Evolutionary conservation across 176 grass and related monocot genomes (phyloP), one percentile per base, ranked within the genome.

Genomic region (Tuctoria greenei): DNA sequence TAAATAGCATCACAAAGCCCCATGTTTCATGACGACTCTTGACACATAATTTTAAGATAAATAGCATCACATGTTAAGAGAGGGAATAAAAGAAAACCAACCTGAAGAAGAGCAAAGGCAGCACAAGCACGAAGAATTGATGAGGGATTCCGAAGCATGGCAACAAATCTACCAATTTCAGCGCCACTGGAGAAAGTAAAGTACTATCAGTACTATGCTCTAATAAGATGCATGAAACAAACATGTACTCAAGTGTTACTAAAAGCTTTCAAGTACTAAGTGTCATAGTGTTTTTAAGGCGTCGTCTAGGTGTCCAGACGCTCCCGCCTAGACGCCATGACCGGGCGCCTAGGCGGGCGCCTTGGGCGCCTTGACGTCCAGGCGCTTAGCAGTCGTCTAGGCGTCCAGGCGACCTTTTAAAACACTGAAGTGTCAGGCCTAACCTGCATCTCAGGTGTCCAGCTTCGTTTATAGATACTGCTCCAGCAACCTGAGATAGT

Each of bases 61-160:
- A 62, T 74, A 79, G 46, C 44, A 42, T 68, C 39, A 74, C 8
- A 64, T 8, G n/a, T 35, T 43, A 28, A 83, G 40, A 71, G 24
- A 45, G 20, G 20, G 73, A 54, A 54, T 50, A 66, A 74, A 64
- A 40, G 17, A 58, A 86, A 71, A 72, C 78, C 37, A 88, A 99
- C 96, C 96, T 99, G 96, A 77, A 99, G 86, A 86, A 99, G 96
- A 64, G 96, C 96, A 90, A 99, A 99, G 67, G 96, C 96, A 78
- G 96, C 96, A 85, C 96, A 99, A 56, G 89, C 85, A 81, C 96
- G 89, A 79, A 99, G 96, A 80, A 95, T 81, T 18, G 80, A 79
- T 10, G 85, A 92, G 73, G 82, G 85, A 70, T 95, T 99, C 49
- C 96, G 87, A 83, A 99, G 82, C 96, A 99, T 99, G 50, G 87